Evolutionary conservation across 768 basidiomycete species (phyloP).

Genomic region (Chlorophyllum brunneum): DNA sequence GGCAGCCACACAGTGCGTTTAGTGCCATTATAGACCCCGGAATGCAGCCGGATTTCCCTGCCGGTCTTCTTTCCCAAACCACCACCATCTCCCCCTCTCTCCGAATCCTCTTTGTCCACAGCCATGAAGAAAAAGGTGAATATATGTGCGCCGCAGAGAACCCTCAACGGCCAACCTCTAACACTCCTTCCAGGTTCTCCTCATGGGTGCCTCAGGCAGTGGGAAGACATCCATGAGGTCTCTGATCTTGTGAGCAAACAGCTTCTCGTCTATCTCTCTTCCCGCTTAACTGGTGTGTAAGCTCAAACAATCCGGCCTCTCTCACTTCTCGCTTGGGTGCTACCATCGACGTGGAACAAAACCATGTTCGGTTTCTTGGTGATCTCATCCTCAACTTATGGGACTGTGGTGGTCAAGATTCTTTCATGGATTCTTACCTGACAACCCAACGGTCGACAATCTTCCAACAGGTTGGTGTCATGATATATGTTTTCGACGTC

Average conservation of each 20-base stretch:
- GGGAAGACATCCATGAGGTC: constrained; percentile 98
- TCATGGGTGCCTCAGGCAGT: constrained; percentile 97
- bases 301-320: constrained; percentile 92
- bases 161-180: constrained; percentile 17
- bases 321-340: constrained; percentile 90
- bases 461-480: constrained; percentile 93
- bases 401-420: constrained; percentile 98
- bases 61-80: constrained; percentile 17
- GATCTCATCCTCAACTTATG: constrained; percentile 95
- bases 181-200: constrained; percentile 63
- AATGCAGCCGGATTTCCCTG: constrained; percentile 16
- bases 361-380: constrained; percentile 94
- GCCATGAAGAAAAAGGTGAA: constrained; percentile 64
- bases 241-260: constrained; percentile 86
- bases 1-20: background rate
- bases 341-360: constrained; percentile 97
- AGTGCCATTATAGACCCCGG: background rate
- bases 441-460: constrained; percentile 89
- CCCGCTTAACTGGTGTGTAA: constrained; percentile 25
- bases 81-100: constrained; percentile 12
- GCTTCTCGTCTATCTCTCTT: constrained; percentile 6
- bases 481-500: constrained; percentile 98
- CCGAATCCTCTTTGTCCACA: constrained; percentile 13
- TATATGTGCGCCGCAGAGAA: constrained; percentile 15
- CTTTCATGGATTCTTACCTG: constrained; percentile 97